These are phyloP conservation scores for Henningerozyma blattae DNA, from an alignment of 805 yeast genomes.

Conservation along the genomic window DNA sequence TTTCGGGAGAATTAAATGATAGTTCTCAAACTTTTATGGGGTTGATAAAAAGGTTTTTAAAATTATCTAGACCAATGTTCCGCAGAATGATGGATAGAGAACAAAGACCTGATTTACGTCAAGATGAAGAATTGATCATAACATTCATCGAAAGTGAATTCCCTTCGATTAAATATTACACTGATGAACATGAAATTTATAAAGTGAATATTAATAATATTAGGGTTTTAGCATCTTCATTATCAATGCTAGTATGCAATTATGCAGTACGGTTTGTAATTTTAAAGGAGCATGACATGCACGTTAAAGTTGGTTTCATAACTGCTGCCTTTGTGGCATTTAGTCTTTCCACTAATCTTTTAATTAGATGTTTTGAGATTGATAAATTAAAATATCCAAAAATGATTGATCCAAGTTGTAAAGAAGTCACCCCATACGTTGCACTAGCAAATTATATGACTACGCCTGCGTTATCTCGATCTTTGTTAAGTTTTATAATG, in stretches of 20 bases:
- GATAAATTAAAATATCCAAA: slow-evolving; percentile 13
- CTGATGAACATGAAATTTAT: slow-evolving; percentile 3
- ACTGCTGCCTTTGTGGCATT: slow-evolving; percentile 9
- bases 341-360: slow-evolving; percentile 7
- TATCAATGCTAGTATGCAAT: neutral
- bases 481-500: slow-evolving; percentile 5
- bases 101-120: slow-evolving; percentile 6
- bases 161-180: slow-evolving; percentile 6
- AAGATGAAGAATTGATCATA: slow-evolving; percentile 1
- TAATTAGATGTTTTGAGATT: slow-evolving; percentile 4
- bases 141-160: slow-evolving; percentile 8
- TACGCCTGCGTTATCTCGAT: slow-evolving; percentile 3
- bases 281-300: slow-evolving; percentile 4
- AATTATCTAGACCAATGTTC: slow-evolving; percentile 11
- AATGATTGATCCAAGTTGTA: slow-evolving; percentile 1
- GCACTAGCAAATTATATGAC: slow-evolving; percentile 3
- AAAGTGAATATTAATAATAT: slow-evolving; percentile 2
- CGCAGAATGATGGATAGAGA: slow-evolving; percentile 3
- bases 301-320: slow-evolving; percentile 4
- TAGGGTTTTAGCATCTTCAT: neutral
- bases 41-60: slow-evolving; percentile 7
- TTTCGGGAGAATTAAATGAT: neutral
- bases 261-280: slow-evolving; percentile 8
- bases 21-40: slow-evolving; percentile 3
- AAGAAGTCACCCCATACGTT: slow-evolving; percentile 12